Conservation (phyloP, 192 early-diverging fungal genomes). For the Coemansia furcata region DNA sequence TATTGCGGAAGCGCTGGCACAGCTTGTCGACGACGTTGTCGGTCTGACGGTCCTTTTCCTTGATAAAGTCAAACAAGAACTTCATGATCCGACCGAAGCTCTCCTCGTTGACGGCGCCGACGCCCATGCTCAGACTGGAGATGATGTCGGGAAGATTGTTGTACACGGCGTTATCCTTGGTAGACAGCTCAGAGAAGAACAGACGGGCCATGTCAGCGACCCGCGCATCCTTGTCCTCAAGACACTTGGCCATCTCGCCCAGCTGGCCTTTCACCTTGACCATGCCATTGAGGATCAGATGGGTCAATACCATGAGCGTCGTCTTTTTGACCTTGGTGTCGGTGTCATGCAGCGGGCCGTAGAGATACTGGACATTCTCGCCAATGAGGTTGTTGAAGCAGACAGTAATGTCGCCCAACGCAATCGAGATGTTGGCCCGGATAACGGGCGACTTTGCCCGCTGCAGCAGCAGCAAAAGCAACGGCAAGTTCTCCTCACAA, state of each 20-base stretch:
- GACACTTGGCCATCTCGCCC: slow-evolving; percentile 97
- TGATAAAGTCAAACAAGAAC: slow-evolving; percentile 94
- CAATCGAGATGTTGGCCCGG: slow-evolving; percentile 93
- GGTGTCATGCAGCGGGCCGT: slow-evolving; percentile 82
- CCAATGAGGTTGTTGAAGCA: slow-evolving; percentile 97
- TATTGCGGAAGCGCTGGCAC: slow-evolving; percentile 88
- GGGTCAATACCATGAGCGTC: slow-evolving; percentile 97
- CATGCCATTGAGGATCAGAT: slow-evolving; percentile 98
- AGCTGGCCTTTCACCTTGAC: slow-evolving; percentile 99
- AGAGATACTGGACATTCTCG: slow-evolving; percentile 92
- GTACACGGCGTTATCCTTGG: slow-evolving; percentile 98
- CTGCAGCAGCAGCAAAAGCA: slow-evolving; percentile 88
- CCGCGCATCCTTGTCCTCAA: slow-evolving; percentile 82
- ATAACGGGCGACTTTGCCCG: slow-evolving; percentile 81
- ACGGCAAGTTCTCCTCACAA: slow-evolving; percentile 88
- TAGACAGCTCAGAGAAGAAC: slow-evolving; percentile 94
- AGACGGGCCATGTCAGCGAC: slow-evolving; percentile 90
- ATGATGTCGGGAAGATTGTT: slow-evolving; percentile 99
- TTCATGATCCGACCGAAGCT: slow-evolving; percentile 89
- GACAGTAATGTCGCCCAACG: slow-evolving; percentile 97
- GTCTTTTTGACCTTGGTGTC: slow-evolving; percentile 90
- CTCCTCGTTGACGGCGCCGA: slow-evolving; percentile 73
- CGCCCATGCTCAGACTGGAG: slow-evolving; percentile 75
- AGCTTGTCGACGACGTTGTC: slow-evolving; percentile 97
- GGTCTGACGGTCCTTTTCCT: slow-evolving; percentile 86